Percentiles rank a stretch among this genome's conserved stretches.
Evolutionary conservation across 2,329 filamentous ascomycete genomes (phyloP).

Genomic region (Xylogone sp.): DNA sequence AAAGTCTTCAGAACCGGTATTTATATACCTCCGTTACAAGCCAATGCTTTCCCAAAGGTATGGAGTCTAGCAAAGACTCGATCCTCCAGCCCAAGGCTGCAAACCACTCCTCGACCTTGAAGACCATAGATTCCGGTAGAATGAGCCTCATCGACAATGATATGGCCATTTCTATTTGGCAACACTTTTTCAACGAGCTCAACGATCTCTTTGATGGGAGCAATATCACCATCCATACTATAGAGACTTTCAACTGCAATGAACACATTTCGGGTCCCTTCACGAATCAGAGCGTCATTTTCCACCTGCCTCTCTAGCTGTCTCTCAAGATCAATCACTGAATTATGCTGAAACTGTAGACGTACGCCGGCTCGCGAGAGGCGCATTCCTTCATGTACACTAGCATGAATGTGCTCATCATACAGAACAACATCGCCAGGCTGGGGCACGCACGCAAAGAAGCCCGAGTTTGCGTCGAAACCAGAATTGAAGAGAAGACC

Average conservation of each 20-base stretch:
- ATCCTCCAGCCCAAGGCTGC: constrained; percentile 49
- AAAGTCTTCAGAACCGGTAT: background rate
- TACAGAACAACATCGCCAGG: constrained; percentile 62
- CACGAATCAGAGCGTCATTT: background rate
- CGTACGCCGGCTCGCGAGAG: constrained; percentile 50
- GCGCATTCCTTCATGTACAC: constrained; percentile 73
- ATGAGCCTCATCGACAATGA: constrained; percentile 68
- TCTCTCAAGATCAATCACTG: constrained; percentile 31
- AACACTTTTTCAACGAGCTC: constrained; percentile 51
- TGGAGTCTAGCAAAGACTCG: constrained; percentile 55
- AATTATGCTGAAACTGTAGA: constrained; percentile 56
- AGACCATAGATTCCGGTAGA: constrained; percentile 57
- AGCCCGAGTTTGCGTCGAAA: constrained; percentile 62
- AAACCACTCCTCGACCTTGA: constrained; percentile 55
- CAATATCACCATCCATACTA: constrained; percentile 79
- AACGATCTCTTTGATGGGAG: constrained; percentile 59
- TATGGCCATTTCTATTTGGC: constrained; percentile 53
- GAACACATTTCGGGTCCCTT: constrained; percentile 51
- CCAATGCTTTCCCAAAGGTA: constrained; percentile 66
- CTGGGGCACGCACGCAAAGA: constrained; percentile 58
- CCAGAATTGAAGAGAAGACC: constrained; percentile 55
- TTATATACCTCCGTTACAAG: constrained; percentile 63
- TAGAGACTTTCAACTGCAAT: constrained; percentile 70
- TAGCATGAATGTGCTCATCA: constrained; percentile 75
- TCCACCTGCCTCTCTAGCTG: constrained; percentile 15